Percentiles rank a stretch among this genome's conserved stretches.
Conservation (phyloP, 495 filamentous ascomycete species). For the Aspergillus ostianus region DNA sequence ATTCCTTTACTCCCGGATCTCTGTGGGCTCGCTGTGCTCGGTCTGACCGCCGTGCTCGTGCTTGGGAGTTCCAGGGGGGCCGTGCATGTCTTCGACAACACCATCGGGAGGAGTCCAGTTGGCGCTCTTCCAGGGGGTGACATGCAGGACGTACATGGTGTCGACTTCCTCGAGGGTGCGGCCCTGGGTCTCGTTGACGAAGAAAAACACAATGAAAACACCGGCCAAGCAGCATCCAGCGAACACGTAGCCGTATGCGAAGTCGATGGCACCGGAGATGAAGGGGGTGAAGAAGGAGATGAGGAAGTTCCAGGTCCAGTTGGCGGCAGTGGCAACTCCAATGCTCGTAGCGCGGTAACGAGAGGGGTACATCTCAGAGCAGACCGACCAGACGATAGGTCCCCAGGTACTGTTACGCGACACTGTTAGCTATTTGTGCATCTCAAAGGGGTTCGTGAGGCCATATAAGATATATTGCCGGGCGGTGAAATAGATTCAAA, state of each 20-base stretch:
- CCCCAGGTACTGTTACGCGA: slow-evolving; percentile 46
- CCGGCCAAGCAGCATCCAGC: slow-evolving; percentile 65
- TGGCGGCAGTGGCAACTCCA: slow-evolving; percentile 73
- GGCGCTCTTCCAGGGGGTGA: slow-evolving; percentile 64
- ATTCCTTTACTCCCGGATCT: slow-evolving; percentile 22
- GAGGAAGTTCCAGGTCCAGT: slow-evolving; percentile 91
- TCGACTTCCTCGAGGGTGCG: slow-evolving; percentile 77
- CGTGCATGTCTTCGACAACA: slow-evolving; percentile 34
- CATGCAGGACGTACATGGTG: slow-evolving; percentile 74
- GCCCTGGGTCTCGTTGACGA: slow-evolving; percentile 68
- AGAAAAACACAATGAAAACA: slow-evolving; percentile 71
- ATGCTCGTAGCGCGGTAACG: slow-evolving; percentile 73
- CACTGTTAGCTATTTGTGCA: too few species aligned
- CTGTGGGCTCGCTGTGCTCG: slow-evolving; percentile 21
- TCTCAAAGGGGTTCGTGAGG: too few species aligned
- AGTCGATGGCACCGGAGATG: slow-evolving; percentile 66
- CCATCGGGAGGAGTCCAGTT: slow-evolving; percentile 56
- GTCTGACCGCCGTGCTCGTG: slow-evolving; percentile 9
- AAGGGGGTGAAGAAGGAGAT: slow-evolving; percentile 83
- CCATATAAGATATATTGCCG: too few species aligned
- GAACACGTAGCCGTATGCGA: slow-evolving; percentile 78
- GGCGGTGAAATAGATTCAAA: too few species aligned
- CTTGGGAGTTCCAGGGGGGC: slow-evolving; percentile 13
- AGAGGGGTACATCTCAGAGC: slow-evolving; percentile 78
- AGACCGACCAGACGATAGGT: slow-evolving; percentile 78